Conservation (phyloP, 169 alveolate genomes). For the Plasmodium cynomolgi region DNA sequence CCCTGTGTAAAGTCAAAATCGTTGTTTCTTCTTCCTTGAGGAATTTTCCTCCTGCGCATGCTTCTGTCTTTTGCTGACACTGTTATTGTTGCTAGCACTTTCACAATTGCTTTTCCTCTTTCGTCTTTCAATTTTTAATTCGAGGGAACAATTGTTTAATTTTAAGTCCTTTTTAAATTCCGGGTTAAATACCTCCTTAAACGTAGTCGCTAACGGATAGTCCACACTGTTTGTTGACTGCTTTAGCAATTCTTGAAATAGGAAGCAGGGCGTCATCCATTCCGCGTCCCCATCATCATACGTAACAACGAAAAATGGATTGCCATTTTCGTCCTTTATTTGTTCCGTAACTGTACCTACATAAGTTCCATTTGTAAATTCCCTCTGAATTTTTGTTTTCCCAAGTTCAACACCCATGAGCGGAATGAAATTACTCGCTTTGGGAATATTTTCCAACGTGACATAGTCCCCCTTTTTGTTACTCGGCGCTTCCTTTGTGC, state of each 20-base stretch:
- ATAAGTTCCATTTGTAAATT: conserved; percentile 72
- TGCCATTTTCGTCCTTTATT: conserved; percentile 54
- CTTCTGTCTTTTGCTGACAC: conserved; percentile 42
- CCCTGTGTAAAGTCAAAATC: background rate
- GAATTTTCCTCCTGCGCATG: conserved; percentile 25
- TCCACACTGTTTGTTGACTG: conserved; percentile 61
- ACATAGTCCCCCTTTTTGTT: background rate
- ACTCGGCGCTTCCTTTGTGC: background rate
- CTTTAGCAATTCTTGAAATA: conserved; percentile 72
- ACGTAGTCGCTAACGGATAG: conserved; percentile 68
- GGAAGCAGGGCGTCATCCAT: conserved; percentile 72
- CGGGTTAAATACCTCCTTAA: conserved; percentile 54
- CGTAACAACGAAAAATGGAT: conserved; percentile 65
- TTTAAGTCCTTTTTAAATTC: conserved; percentile 65
- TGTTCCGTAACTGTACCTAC: conserved; percentile 74
- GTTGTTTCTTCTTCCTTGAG: conserved; percentile 15
- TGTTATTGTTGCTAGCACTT: conserved; percentile 35
- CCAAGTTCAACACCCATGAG: conserved; percentile 71
- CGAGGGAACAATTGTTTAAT: conserved; percentile 37
- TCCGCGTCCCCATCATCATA: conserved; percentile 76
- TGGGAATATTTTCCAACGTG: background rate
- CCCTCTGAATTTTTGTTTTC: conserved; percentile 74
- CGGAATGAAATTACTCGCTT: conserved; percentile 43
- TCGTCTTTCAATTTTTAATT: conserved; percentile 57
- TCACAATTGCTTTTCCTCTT: conserved; percentile 51